Percentiles rank a stretch among this genome's conserved stretches.
phyloP scores from a whole-genome alignment of 1,139 yeast genomes.

The Yamadazyma epiphylla region DNA sequence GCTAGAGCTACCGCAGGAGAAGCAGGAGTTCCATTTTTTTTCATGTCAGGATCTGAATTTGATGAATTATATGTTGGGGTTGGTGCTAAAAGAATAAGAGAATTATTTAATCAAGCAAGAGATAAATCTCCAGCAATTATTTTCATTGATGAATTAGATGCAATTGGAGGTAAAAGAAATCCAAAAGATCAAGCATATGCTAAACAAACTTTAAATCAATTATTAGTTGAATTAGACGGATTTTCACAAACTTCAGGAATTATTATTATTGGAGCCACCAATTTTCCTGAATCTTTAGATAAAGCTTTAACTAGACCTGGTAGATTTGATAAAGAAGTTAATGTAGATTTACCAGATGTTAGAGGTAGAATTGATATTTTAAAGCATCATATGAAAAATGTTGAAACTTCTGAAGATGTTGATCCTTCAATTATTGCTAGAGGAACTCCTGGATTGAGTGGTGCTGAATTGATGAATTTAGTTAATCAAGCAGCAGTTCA shows the following conservation, averaged over 20 bases:
- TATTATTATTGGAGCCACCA: constrained; percentile 95
- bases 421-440: constrained; percentile 89
- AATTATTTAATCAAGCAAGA: constrained; percentile 87
- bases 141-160: constrained; percentile 95
- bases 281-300: constrained; percentile 94
- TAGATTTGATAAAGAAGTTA: constrained; percentile 92
- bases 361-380: constrained; percentile 94
- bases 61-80: constrained; percentile 98
- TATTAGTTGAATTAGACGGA: constrained; percentile 94
- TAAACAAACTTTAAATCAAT: constrained; percentile 92
- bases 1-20: constrained; percentile 99
- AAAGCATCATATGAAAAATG: constrained; percentile 88
- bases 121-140: constrained; percentile 96
- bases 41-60: constrained; percentile 98
- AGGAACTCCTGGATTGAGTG: constrained; percentile 96
- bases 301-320: constrained; percentile 98
- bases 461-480: constrained; percentile 93
- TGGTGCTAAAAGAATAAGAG: constrained; percentile 97
- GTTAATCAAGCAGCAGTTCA: constrained; percentile 98
- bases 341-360: constrained; percentile 95
- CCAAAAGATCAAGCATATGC: constrained; percentile 98
- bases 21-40: constrained; percentile 98
- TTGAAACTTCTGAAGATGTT: constrained; percentile 79
- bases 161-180: constrained; percentile 96
- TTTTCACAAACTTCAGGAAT: constrained; percentile 91